These are phyloP conservation scores for Colletotrichum liaoningense DNA, from an alignment of 2,329 filamentous ascomycete genomes.

Conservation along the genomic window DNA sequence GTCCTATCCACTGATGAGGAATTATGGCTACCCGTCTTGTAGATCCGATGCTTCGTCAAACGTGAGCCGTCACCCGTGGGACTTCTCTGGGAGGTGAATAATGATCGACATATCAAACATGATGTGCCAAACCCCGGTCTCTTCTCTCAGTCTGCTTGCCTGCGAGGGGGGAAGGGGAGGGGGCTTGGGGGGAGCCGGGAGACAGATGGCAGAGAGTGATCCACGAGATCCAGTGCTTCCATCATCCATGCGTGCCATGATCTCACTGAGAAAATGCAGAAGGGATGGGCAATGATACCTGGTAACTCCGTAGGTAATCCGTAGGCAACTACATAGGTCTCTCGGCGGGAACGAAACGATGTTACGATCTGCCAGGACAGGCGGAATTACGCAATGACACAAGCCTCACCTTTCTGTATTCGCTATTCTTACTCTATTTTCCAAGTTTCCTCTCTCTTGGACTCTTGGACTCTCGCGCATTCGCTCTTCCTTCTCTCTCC, in stretches of 20 bases:
- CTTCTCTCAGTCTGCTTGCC: not conserved
- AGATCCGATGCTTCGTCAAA: slow-evolving; percentile 3
- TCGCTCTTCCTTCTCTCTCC: not conserved
- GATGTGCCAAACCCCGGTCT: not conserved
- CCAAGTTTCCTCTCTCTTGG: no score
- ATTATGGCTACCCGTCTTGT: slow-evolving; percentile 5
- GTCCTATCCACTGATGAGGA: not conserved
- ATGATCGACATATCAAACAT: slow-evolving; percentile 9
- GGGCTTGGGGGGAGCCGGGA: not conserved
- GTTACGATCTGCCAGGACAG: not conserved
- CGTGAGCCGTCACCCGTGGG: not conserved
- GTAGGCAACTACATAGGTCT: not conserved
- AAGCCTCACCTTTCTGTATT: no score
- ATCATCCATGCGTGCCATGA: not conserved
- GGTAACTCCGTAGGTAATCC: not conserved
- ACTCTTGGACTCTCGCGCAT: not conserved
- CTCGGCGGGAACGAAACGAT: not conserved
- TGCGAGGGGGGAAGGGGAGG: not conserved
- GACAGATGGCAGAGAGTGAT: not conserved
- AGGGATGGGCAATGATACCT: not conserved
- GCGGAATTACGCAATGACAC: not conserved
- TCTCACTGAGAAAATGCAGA: no score
- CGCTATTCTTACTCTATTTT: no score
- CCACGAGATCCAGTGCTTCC: not conserved
- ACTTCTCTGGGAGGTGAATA: not conserved